phyloP scores from a whole-genome alignment of 495 filamentous ascomycete genomes.

The Penicillium lagena region DNA sequence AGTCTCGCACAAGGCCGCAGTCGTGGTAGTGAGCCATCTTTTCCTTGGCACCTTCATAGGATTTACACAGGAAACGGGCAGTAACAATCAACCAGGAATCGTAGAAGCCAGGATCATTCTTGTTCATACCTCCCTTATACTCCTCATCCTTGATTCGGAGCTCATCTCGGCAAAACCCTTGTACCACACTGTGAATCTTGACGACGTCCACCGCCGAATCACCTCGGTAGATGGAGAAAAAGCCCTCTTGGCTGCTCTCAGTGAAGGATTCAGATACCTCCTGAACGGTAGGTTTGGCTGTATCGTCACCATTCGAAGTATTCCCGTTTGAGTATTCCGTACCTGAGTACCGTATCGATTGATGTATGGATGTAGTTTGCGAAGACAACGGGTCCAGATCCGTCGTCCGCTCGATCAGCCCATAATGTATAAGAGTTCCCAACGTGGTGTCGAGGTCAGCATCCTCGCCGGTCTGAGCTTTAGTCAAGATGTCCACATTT shows the following conservation, averaged over 20 bases:
- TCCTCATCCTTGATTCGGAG: constrained; percentile 51
- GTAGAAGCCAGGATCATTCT: constrained; percentile 22
- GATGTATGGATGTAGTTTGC: constrained; percentile 21
- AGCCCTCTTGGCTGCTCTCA: constrained; percentile 44
- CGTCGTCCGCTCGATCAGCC: constrained; percentile 55
- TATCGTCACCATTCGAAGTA: constrained; percentile 12
- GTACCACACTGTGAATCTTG: constrained; percentile 71
- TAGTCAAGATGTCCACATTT: constrained; percentile 43
- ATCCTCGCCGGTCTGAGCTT: constrained; percentile 43
- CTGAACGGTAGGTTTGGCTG: constrained; percentile 13
- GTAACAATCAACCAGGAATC: constrained; percentile 61
- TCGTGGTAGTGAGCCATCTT: constrained; percentile 49
- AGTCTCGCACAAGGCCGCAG: constrained; percentile 63
- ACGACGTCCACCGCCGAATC: constrained; percentile 57
- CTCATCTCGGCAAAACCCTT: constrained; percentile 69
- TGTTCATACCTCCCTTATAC: constrained; percentile 21
- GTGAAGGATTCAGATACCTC: constrained; percentile 31
- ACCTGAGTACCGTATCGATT: background rate
- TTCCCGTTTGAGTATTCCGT: no score
- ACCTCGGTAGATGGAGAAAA: constrained; percentile 37
- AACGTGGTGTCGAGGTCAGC: constrained; percentile 63
- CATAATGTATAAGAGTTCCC: constrained; percentile 61
- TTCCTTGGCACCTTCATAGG: constrained; percentile 54
- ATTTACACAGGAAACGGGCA: constrained; percentile 51
- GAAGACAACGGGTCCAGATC: constrained; percentile 35